These are phyloP conservation scores for Fusarium palustre DNA, from an alignment of 2,329 filamentous ascomycete species.

Conservation along the genomic window DNA sequence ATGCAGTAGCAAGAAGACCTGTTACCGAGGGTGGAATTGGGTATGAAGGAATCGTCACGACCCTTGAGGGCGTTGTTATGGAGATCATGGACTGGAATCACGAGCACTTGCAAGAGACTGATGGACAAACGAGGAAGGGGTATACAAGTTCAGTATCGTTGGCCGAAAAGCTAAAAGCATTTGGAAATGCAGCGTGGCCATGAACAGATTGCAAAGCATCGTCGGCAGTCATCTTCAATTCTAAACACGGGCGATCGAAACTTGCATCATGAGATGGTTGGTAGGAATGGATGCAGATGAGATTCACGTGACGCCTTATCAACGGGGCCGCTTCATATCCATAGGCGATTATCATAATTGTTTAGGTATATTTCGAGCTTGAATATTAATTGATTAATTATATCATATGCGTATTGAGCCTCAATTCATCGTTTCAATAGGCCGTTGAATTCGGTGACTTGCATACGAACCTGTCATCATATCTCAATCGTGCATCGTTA, in stretches of 20 bases:
- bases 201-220: background rate
- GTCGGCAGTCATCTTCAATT: background rate
- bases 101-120: too few relatives aligned
- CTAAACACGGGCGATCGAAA: background rate
- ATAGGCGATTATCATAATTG: background rate
- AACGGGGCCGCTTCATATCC: background rate
- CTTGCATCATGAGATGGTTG: background rate
- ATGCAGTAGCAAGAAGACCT: too few relatives aligned
- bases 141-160: background rate
- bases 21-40: too few relatives aligned
- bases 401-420: background rate
- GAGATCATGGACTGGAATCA: too few relatives aligned
- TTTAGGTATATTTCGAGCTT: background rate
- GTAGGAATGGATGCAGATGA: background rate
- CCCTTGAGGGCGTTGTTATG: too few relatives aligned
- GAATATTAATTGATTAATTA: background rate
- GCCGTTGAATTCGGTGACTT: background rate
- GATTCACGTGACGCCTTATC: background rate
- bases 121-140: too few relatives aligned
- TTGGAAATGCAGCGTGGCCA: background rate
- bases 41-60: too few relatives aligned
- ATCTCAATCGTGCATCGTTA: background rate
- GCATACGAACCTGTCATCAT: background rate
- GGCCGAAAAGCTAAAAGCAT: constrained; percentile 1
- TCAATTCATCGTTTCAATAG: background rate